Evolutionary conservation across 169 alveolate species (phyloP).

Genomic region (Cyclospora cayetanensis): DNA sequence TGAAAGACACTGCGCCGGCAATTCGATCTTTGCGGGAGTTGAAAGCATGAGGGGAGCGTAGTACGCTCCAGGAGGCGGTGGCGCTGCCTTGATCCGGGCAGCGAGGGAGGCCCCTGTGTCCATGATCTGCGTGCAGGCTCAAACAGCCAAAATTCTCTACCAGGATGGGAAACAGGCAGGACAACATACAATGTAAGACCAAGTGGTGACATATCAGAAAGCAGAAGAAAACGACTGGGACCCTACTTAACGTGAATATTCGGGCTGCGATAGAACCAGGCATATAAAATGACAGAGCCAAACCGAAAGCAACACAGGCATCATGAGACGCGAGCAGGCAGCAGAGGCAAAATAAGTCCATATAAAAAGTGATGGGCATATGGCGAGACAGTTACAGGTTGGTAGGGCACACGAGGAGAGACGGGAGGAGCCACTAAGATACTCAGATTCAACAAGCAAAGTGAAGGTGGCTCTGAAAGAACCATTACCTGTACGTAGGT

Average conservation of each 20-base stretch:
- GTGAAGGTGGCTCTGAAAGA: no score
- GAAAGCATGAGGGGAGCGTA: neutral
- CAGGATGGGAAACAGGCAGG: no score
- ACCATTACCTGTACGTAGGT: neutral
- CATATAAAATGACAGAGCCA: neutral
- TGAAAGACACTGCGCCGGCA: neutral
- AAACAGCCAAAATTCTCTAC: no score
- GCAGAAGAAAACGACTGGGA: neutral
- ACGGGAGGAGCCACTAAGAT: neutral
- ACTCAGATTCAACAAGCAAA: no score
- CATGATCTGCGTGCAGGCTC: neutral
- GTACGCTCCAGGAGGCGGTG: neutral
- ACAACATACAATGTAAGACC: neutral
- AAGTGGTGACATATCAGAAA: neutral
- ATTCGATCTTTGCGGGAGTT: neutral
- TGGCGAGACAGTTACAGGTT: neutral
- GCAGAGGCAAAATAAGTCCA: neutral
- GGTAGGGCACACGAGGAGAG: neutral
- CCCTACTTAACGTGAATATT: neutral
- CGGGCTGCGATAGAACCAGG: neutral
- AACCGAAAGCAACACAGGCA: neutral
- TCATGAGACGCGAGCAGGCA: neutral
- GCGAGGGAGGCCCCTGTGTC: neutral
- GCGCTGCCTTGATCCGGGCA: neutral
- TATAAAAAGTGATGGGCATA: neutral